Base-by-base conservation (phyloP, 148 eudicot species). In the Fagopyrum esculentum region DNA sequence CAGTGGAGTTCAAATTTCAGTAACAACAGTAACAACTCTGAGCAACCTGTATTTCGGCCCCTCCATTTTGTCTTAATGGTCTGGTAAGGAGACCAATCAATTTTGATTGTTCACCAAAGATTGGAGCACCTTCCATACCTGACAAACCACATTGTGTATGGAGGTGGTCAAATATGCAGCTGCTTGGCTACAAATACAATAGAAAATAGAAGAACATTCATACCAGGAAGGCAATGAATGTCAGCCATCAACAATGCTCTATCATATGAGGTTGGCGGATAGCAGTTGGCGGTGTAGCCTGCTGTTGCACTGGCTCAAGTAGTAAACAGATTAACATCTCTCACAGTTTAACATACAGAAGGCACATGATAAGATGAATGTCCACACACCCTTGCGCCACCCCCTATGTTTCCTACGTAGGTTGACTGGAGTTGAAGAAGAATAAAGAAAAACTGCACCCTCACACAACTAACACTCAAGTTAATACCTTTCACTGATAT, bases 101-200 rank as follows among this genome's bases (percentile, higher is more conserved):
- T n/a, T 82, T 80, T 57, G 87, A 87, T 74, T 78, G 69, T 79
- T 86, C 84, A 59, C 91, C 90, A 81, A 91, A 90, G 73, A 94
- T 85, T 74, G 97, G 96, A 76, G 89, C 73, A 73, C 98, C 98
- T 87, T 95, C 99, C 97, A 89, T 95, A 81, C 98, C 98, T 95
- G 81, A 68, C 35, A 79, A 30, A 74, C 72, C 60, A 17, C 52
- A 74, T 74, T 71, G 11, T 45, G 75, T 54, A 47, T 71, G 68
- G 15, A 68, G 40, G 68, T 76, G 48, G 70, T 72, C 49, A 75
- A 45, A 57, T 60, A 77, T 49, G 44, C 29, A 81, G 46, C 69
- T 72, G 64, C 72, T 44, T 52, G 16, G 43, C 30, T n/a, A 78
- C 40, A 59, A 73, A 66, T 15, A 22, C 12, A 45, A 69, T 26